Conservation (phyloP, 2,329 filamentous ascomycete genomes). For the Mycogone perniciosa region DNA sequence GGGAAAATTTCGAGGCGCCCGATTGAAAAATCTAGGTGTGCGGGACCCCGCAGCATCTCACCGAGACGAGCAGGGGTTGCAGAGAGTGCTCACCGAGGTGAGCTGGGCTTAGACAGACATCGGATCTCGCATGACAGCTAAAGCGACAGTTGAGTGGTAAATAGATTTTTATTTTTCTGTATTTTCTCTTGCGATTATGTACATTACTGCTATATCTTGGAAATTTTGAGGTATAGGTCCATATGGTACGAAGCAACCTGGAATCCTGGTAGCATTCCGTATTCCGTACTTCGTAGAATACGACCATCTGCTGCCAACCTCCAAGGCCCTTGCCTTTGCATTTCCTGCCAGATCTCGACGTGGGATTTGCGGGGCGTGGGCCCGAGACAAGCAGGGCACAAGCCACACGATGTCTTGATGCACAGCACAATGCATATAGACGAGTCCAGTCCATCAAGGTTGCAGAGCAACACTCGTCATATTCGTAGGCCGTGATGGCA, state of each 20-base stretch:
- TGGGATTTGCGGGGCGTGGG: constrained; percentile 4
- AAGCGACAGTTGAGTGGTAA: too few species aligned
- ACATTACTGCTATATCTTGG: too few species aligned
- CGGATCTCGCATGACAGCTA: too few species aligned
- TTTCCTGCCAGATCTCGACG: constrained; percentile 3
- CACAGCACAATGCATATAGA: neutral
- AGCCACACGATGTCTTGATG: neutral
- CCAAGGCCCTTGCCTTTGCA: constrained; percentile 1
- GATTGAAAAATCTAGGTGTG: constrained; percentile 20
- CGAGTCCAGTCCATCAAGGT: too few species aligned
- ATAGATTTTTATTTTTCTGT: too few species aligned
- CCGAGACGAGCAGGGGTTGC: constrained; percentile 11
- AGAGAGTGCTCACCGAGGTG: neutral
- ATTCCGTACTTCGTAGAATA: neutral
- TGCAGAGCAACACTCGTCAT: too few species aligned
- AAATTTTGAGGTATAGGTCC: too few species aligned
- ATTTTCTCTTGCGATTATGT: too few species aligned
- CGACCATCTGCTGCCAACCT: neutral
- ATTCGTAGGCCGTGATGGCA: too few species aligned
- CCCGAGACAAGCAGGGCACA: neutral
- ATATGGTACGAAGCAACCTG: neutral
- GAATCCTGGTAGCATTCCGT: neutral
- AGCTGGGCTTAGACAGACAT: neutral
- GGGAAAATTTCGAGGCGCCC: constrained; percentile 25
- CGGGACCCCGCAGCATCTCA: constrained; percentile 26